Conservation (phyloP, 169 alveolate species). For the Condylostoma magnum region DNA sequence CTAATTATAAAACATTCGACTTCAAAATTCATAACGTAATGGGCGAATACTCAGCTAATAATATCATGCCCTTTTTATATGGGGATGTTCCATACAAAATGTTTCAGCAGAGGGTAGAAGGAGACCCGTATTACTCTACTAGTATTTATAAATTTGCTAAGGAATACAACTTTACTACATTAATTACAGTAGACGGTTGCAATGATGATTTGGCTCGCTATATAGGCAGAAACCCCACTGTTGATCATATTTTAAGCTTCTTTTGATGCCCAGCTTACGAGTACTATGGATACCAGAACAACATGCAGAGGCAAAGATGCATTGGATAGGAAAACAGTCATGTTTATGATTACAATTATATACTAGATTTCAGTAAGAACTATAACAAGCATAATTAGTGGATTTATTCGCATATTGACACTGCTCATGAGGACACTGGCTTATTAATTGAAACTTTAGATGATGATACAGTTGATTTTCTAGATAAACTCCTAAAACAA, state of each 20-base stretch:
- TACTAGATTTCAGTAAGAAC: conserved; percentile 8
- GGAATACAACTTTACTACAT: background rate
- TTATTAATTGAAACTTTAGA: background rate
- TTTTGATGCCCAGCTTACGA: conserved; percentile 25
- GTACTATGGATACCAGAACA: conserved; percentile 10
- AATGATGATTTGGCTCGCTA: conserved; percentile 15
- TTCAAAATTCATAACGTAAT: conserved; percentile 26
- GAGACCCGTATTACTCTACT: background rate
- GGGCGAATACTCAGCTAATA: conserved; percentile 29
- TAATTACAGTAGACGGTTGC: conserved; percentile 25
- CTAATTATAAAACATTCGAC: conserved; percentile 5
- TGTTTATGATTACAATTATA: conserved; percentile 7
- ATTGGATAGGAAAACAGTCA: conserved; percentile 22
- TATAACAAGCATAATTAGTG: background rate
- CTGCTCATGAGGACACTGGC: conserved; percentile 31
- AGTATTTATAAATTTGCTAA: conserved; percentile 8
- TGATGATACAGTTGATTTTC: conserved; percentile 15
- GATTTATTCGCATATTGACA: conserved; percentile 13
- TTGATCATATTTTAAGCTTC: conserved; percentile 12
- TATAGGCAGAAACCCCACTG: conserved; percentile 9
- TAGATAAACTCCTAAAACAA: background rate
- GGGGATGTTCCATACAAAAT: conserved; percentile 18
- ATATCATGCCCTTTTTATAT: conserved; percentile 13
- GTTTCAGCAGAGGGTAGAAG: background rate
- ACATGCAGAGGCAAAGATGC: conserved; percentile 4